Conservation (phyloP, 805 yeast species). For the Saccharomyces eubayanus region DNA sequence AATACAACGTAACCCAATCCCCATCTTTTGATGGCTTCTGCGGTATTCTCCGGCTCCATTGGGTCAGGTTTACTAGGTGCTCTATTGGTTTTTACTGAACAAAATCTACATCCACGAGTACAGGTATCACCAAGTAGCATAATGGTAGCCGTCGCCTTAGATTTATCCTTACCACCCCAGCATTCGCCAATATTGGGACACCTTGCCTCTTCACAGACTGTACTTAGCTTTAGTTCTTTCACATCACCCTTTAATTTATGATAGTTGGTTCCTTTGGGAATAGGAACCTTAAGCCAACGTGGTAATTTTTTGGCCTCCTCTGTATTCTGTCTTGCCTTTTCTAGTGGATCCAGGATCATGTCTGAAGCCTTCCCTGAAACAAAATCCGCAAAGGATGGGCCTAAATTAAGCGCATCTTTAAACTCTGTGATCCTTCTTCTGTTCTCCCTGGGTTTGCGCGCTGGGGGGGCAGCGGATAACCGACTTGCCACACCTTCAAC, state of each 20-base stretch:
- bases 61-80: conserved; percentile 87
- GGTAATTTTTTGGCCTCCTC: conserved; percentile 73
- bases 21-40: conserved; percentile 95
- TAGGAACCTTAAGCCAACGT: conserved; percentile 88
- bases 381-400: conserved; percentile 93
- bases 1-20: conserved; percentile 95
- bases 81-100: conserved; percentile 91
- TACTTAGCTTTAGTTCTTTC: conserved; percentile 77
- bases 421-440: conserved; percentile 52
- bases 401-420: conserved; percentile 62
- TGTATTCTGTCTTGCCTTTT: conserved; percentile 48
- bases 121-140: conserved; percentile 98
- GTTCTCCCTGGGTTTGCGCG: background rate
- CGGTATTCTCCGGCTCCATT: conserved; percentile 94
- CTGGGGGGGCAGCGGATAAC: background rate
- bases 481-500: background rate
- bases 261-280: conserved; percentile 88
- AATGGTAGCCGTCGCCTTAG: conserved; percentile 86
- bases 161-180: conserved; percentile 86
- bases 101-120: conserved; percentile 97
- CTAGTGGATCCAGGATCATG: conserved; percentile 62
- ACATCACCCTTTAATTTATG: conserved; percentile 77
- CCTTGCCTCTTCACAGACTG: conserved; percentile 97
- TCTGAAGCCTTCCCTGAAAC: conserved; percentile 71
- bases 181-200: conserved; percentile 99